Evolutionary conservation across 129 eudicot species (phyloP).

Genomic region (Artemisia annua): DNA sequence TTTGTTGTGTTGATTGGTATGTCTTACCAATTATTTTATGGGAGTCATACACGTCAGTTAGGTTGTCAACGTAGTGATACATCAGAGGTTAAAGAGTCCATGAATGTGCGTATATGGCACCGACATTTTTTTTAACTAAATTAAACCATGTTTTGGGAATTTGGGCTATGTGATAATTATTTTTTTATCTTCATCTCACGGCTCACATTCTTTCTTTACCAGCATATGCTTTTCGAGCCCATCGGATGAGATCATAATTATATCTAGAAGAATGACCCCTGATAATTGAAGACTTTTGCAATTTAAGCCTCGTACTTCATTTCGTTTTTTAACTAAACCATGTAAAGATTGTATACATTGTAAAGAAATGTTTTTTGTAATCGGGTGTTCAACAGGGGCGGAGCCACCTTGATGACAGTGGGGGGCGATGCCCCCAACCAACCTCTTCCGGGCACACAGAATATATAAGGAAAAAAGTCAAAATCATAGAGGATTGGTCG

Average conservation of each 20-base stretch:
- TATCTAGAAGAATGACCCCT: neutral
- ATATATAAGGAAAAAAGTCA: no score
- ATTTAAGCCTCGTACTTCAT: neutral
- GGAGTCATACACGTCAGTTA: no score
- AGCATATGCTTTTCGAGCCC: neutral
- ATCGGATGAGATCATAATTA: neutral
- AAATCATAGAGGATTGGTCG: no score
- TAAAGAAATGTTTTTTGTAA: no score
- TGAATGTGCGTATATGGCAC: neutral
- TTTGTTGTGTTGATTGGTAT: no score
- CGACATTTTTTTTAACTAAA: neutral
- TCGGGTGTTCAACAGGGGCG: no score
- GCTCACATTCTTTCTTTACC: neutral
- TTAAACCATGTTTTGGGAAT: neutral
- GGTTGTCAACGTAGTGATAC: no score
- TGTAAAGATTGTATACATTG: neutral
- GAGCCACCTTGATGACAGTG: no score
- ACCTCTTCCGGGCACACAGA: no score
- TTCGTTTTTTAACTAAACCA: neutral
- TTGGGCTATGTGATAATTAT: neutral
- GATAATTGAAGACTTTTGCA: neutral
- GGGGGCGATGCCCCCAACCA: no score
- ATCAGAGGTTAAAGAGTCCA: no score
- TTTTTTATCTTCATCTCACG: neutral
- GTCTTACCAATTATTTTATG: no score